Evolutionary conservation across 768 basidiomycete species (phyloP).

Genomic region (Lactarius tabidus): DNA sequence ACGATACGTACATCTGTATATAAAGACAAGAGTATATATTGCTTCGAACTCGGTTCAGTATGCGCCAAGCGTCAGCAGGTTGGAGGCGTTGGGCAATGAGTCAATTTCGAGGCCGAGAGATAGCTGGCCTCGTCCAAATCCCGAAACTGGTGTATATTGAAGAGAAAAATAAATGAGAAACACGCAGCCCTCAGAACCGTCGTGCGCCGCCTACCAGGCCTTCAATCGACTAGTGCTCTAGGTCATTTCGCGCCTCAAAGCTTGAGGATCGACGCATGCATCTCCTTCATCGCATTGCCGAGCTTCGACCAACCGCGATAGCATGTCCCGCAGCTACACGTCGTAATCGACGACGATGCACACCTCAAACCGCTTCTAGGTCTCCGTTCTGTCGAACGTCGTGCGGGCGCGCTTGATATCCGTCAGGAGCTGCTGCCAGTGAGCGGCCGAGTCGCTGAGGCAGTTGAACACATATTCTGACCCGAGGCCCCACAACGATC

Average conservation of each 20-base stretch:
- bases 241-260: constrained; percentile 69
- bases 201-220: too few species aligned
- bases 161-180: too few species aligned
- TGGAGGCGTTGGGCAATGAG: too few species aligned
- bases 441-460: constrained; percentile 86
- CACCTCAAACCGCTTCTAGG: constrained; percentile 85
- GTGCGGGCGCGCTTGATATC: constrained; percentile 97
- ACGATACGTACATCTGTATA: too few species aligned
- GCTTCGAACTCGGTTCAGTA: too few species aligned
- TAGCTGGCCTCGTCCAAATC: too few species aligned
- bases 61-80: too few species aligned
- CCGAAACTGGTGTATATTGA: too few species aligned
- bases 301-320: constrained; percentile 92
- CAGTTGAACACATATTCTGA: too few species aligned
- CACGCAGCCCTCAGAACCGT: too few species aligned
- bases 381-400: constrained; percentile 99
- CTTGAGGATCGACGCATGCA: constrained; percentile 89
- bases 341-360: constrained; percentile 98
- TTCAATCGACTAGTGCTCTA: constrained; percentile 31
- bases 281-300: constrained; percentile 95
- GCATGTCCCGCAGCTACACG: constrained; percentile 93
- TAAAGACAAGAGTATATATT: too few species aligned
- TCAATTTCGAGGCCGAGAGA: too few species aligned
- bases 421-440: constrained; percentile 87
- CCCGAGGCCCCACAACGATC: constrained; percentile 99